These are phyloP conservation scores for Antitrichia curtipendula DNA, from an alignment of 225 moss, liverwort and hornwort genomes.

Conservation along the genomic window DNA sequence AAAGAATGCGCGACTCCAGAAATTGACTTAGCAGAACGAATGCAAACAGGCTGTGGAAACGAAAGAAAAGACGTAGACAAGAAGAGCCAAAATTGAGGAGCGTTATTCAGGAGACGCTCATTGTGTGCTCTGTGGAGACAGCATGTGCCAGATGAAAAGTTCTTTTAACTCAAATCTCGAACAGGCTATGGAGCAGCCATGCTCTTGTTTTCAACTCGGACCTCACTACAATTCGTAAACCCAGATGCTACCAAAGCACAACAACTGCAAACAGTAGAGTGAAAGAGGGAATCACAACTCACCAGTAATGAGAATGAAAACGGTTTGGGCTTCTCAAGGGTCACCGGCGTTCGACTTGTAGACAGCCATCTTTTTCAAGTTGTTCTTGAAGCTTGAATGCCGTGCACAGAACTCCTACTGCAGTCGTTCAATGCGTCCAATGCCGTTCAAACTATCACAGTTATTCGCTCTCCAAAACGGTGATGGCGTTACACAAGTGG, in stretches of 20 bases:
- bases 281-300: not conserved
- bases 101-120: not conserved
- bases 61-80: not conserved
- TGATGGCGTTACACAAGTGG: not conserved
- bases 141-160: no score
- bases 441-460: not conserved
- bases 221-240: not conserved
- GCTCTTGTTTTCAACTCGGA: not conserved
- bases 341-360: conserved; percentile 36
- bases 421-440: not conserved
- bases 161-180: not conserved
- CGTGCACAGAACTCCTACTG: not conserved
- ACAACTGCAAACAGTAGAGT: not conserved
- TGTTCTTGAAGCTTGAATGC: not conserved
- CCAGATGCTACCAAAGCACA: no score
- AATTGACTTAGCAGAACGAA: not conserved
- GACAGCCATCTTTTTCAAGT: not conserved
- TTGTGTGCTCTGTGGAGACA: no score
- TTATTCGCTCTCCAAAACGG: not conserved
- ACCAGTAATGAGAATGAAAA: not conserved
- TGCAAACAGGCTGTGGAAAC: not conserved
- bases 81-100: no score
- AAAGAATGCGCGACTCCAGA: not conserved
- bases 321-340: not conserved
- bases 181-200: not conserved